These are phyloP conservation scores for Rhizoclosmatium sp. DNA, from an alignment of 192 early-diverging fungal genomes.

Conservation along the genomic window DNA sequence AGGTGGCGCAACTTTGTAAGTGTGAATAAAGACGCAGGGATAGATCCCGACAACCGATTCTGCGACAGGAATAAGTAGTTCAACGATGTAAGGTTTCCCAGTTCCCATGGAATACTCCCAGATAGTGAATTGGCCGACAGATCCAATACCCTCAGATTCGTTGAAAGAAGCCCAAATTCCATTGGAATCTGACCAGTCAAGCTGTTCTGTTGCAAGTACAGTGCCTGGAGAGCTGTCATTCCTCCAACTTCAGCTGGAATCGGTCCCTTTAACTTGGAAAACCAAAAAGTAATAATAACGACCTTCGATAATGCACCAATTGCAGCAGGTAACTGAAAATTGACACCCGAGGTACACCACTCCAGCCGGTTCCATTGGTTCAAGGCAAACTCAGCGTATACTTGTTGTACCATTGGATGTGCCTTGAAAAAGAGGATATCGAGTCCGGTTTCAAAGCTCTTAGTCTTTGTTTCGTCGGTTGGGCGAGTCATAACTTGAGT, in stretches of 20 bases:
- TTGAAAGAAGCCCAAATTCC: not conserved
- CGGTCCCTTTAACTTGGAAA: not conserved
- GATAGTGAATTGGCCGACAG: not conserved
- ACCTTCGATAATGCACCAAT: not conserved
- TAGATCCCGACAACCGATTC: not conserved
- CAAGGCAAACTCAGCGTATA: not conserved
- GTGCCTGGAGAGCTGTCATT: not conserved
- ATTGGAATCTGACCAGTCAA: not conserved
- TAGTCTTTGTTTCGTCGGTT: not conserved
- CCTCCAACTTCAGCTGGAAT: not conserved
- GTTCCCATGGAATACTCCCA: not conserved
- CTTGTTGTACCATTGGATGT: not conserved
- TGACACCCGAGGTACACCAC: not conserved
- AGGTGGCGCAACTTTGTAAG: not conserved
- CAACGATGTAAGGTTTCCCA: not conserved
- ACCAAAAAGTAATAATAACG: not conserved
- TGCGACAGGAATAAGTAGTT: not conserved
- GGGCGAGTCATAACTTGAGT: not conserved
- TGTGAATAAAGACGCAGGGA: not conserved
- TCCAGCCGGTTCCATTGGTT: not conserved
- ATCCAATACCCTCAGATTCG: not conserved
- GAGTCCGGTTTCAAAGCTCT: not conserved
- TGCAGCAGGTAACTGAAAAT: not conserved
- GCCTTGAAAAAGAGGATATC: not conserved
- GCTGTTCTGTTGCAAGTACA: not conserved